Conservation (phyloP, 257 asterid species). For the Solanum neorickii region DNA sequence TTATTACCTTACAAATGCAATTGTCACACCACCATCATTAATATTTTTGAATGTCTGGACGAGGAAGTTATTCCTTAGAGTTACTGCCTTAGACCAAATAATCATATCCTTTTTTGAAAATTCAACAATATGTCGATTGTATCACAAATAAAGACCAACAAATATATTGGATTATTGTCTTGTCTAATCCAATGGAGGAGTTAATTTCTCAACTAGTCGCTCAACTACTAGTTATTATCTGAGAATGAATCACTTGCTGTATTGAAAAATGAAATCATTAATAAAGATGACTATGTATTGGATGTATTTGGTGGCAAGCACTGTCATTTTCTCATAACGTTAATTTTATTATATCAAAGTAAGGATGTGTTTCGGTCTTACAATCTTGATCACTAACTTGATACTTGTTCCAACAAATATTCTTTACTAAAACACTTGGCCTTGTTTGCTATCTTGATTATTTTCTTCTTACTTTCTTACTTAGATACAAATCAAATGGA, state of each 20-base stretch:
- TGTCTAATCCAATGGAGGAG: not conserved
- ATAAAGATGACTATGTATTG: not conserved
- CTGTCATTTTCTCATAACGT: not conserved
- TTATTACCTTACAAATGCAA: constrained; percentile 14
- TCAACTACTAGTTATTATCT: not conserved
- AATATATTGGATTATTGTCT: not conserved
- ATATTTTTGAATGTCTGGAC: constrained; percentile 26
- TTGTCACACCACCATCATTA: constrained; percentile 50
- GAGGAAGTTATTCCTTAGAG: constrained; percentile 25
- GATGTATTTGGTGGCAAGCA: not conserved
- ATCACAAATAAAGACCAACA: not conserved
- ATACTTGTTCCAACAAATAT: not conserved
- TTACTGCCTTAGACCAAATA: constrained; percentile 16
- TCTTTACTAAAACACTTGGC: not conserved
- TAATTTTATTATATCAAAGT: no score
- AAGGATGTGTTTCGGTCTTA: not conserved
- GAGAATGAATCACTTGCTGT: no score
- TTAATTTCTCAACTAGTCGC: not conserved
- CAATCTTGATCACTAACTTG: not conserved
- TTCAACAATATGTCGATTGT: constrained; percentile 55
- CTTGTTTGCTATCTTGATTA: no score
- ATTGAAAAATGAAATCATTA: not conserved
- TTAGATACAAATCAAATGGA: no score
- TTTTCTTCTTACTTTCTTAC: no score
- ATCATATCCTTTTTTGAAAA: constrained; percentile 36